Evolutionary conservation across 441 rosid species (phyloP).

Genomic region (Populus tomentosa): DNA sequence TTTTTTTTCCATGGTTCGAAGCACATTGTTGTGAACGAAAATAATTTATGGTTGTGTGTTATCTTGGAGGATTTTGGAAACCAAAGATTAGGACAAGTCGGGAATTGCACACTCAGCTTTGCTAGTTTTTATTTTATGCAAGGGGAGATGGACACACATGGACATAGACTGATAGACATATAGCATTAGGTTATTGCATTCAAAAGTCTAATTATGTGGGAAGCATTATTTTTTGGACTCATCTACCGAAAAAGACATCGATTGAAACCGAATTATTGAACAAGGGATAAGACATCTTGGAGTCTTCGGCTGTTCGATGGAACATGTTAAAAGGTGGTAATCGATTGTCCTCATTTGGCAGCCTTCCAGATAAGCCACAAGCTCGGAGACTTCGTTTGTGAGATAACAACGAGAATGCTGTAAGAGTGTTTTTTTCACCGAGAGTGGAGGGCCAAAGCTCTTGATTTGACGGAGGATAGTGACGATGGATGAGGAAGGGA

Average conservation of each 20-base stretch:
- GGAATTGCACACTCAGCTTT: not conserved
- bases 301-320: constrained; percentile 12
- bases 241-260: constrained; percentile 7
- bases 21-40: too few species aligned
- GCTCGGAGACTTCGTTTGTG: not conserved
- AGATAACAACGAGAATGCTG: not conserved
- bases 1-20: not conserved
- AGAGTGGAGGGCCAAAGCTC: not conserved
- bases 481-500: not conserved
- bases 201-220: constrained; percentile 12
- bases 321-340: not conserved
- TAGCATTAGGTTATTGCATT: not conserved
- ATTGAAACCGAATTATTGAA: constrained; percentile 4
- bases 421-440: not conserved
- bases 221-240: constrained; percentile 8
- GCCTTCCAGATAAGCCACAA: not conserved
- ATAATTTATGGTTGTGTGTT: too few species aligned
- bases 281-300: constrained; percentile 10
- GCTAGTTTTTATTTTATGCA: not conserved
- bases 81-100: not conserved
- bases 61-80: not conserved
- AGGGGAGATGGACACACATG: constrained; percentile 12
- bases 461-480: not conserved
- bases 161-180: not conserved
- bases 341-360: not conserved